These are phyloP conservation scores for Aureobasidium sp. DNA, from an alignment of 2,329 filamentous ascomycete species.

Conservation along the genomic window DNA sequence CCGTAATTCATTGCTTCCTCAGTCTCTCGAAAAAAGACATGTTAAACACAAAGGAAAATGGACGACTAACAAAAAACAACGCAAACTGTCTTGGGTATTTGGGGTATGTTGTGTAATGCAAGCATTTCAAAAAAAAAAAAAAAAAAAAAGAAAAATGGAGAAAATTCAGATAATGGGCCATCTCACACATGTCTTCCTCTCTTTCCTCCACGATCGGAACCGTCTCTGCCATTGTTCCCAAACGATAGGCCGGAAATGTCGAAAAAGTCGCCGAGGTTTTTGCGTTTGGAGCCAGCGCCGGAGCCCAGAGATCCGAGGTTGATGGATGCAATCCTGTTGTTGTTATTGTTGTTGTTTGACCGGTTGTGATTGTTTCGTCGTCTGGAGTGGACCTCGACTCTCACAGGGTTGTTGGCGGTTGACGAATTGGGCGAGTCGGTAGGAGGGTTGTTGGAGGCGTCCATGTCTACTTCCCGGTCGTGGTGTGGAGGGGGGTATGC, in stretches of 20 bases:
- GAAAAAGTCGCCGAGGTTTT: constrained; percentile 66
- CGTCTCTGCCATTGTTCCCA: constrained; percentile 49
- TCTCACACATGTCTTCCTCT: constrained; percentile 26
- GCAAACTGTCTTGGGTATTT: constrained; percentile 1
- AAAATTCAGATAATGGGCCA: background rate
- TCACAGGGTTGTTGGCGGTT: constrained; percentile 18
- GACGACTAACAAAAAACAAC: background rate
- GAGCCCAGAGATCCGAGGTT: constrained; percentile 43
- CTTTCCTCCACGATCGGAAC: constrained; percentile 25
- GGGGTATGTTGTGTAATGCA: constrained; percentile 2
- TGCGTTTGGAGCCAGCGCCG: constrained; percentile 62
- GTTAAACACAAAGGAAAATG: background rate
- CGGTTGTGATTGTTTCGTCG: constrained; percentile 18
- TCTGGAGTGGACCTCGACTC: constrained; percentile 17
- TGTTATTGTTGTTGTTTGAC: constrained; percentile 28
- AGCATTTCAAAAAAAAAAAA: background rate
- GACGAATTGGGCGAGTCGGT: constrained; percentile 36
- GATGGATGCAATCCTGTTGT: constrained; percentile 24
- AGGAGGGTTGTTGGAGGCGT: constrained; percentile 19
- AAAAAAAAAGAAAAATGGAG: background rate
- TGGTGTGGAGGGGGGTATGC: constrained; percentile 42
- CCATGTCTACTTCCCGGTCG: constrained; percentile 44
- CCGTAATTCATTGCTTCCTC: constrained; percentile 5
- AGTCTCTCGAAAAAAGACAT: background rate
- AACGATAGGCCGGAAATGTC: constrained; percentile 54